These are phyloP conservation scores for Phlebopus sp. DNA, from an alignment of 1,284 basidiomycete genomes.

Conservation along the genomic window DNA sequence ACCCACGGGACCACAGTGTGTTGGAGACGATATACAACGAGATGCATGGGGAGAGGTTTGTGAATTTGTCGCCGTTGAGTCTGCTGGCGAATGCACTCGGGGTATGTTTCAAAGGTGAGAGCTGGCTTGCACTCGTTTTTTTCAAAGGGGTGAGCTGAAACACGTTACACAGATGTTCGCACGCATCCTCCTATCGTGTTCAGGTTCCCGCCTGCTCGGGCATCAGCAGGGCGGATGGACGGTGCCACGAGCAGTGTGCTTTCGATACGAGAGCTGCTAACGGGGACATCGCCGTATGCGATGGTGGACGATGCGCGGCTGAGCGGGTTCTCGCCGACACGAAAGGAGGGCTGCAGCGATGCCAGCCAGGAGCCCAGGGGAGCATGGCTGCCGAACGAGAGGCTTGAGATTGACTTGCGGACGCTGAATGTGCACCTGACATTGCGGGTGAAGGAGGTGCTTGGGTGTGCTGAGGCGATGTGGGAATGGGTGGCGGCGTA, in stretches of 20 bases:
- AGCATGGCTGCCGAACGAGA: constrained; percentile 45
- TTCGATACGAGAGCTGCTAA: constrained; percentile 34
- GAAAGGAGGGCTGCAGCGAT: neutral
- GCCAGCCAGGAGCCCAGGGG: neutral
- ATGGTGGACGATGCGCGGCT: constrained; percentile 42
- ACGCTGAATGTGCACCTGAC: constrained; percentile 59
- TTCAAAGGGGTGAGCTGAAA: neutral
- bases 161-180: constrained; percentile 46
- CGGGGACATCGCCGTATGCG: constrained; percentile 42
- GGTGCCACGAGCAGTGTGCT: constrained; percentile 34
- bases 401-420: constrained; percentile 51
- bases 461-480: constrained; percentile 69
- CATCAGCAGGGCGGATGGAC: constrained; percentile 11
- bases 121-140: constrained; percentile 1
- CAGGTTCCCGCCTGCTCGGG: constrained; percentile 49
- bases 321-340: constrained; percentile 33
- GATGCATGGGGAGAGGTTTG: constrained; percentile 62
- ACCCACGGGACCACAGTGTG: constrained; percentile 66
- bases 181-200: constrained; percentile 59
- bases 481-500: constrained; percentile 67
- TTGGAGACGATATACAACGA: constrained; percentile 64
- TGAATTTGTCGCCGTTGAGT: constrained; percentile 62
- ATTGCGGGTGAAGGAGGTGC: constrained; percentile 53
- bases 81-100: constrained; percentile 55
- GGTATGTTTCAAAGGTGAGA: constrained; percentile 57